phyloP scores from a whole-genome alignment of 1,284 basidiomycete genomes.

The Leccinum laetum region DNA sequence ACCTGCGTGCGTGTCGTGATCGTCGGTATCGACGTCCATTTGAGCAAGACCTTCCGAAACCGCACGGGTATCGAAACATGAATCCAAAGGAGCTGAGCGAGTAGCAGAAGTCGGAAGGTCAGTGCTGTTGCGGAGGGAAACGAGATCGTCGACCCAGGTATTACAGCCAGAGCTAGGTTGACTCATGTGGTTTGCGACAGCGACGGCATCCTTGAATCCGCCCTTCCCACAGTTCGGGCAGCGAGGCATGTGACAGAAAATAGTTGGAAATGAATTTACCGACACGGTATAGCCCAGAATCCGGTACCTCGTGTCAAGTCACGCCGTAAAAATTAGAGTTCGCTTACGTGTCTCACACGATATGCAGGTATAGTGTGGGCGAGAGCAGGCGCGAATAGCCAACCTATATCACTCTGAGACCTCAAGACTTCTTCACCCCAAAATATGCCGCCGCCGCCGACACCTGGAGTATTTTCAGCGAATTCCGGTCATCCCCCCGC shows the following conservation, averaged over 20 bases:
- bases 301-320: too few relatives aligned
- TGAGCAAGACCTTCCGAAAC: neutral
- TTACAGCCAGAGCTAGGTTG: conserved; percentile 1
- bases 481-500: too few relatives aligned
- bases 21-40: neutral
- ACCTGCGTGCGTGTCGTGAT: neutral
- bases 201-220: neutral
- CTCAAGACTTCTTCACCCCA: too few relatives aligned
- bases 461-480: too few relatives aligned
- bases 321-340: too few relatives aligned
- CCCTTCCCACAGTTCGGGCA: neutral
- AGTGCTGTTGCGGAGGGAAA: neutral
- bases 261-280: too few relatives aligned
- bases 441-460: too few relatives aligned
- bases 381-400: too few relatives aligned
- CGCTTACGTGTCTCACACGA: too few relatives aligned
- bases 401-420: too few relatives aligned
- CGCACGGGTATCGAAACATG: neutral
- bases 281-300: too few relatives aligned
- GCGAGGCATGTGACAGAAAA: neutral
- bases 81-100: neutral
- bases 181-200: conserved; percentile 1
- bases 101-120: neutral
- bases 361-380: too few relatives aligned
- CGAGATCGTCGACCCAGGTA: neutral